These are phyloP conservation scores for Hypoxylon lenormandii DNA, from an alignment of 495 filamentous ascomycete genomes.

Conservation along the genomic window DNA sequence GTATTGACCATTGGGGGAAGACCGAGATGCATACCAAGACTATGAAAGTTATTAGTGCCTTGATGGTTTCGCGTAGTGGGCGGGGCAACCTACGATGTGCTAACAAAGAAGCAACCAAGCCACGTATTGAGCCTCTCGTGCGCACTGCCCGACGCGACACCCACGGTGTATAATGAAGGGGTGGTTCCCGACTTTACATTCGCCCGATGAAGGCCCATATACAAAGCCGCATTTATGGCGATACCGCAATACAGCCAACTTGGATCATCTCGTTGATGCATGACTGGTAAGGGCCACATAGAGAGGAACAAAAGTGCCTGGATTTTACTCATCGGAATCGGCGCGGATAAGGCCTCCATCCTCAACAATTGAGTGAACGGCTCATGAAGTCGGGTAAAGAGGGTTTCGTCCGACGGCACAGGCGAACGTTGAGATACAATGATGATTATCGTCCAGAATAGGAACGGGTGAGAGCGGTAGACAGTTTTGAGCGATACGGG, in stretches of 20 bases:
- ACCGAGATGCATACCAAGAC: conserved; percentile 51
- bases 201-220: conserved; percentile 48
- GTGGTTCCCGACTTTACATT: conserved; percentile 17
- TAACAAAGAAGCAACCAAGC: conserved; percentile 52
- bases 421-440: conserved; percentile 29
- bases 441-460: conserved; percentile 53
- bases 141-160: conserved; percentile 25
- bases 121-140: conserved; percentile 47
- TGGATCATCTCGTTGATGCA: conserved; percentile 45
- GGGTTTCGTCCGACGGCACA: conserved; percentile 26
- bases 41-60: conserved; percentile 21
- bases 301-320: conserved; percentile 52
- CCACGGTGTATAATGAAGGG: conserved; percentile 29
- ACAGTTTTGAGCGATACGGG: conserved; percentile 44
- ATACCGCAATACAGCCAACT: conserved; percentile 53
- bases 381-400: conserved; percentile 38
- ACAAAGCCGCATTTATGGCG: conserved; percentile 49
- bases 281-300: conserved; percentile 49
- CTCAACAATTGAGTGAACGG: conserved; percentile 44
- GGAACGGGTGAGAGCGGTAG: conserved; percentile 43
- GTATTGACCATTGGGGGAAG: conserved; percentile 49
- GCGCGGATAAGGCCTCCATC: conserved; percentile 35
- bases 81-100: conserved; percentile 43
- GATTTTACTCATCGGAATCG: conserved; percentile 48
- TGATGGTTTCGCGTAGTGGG: neutral